phyloP scores from a whole-genome alignment of 2,329 filamentous ascomycete genomes.

The Talaromyces marneffei region DNA sequence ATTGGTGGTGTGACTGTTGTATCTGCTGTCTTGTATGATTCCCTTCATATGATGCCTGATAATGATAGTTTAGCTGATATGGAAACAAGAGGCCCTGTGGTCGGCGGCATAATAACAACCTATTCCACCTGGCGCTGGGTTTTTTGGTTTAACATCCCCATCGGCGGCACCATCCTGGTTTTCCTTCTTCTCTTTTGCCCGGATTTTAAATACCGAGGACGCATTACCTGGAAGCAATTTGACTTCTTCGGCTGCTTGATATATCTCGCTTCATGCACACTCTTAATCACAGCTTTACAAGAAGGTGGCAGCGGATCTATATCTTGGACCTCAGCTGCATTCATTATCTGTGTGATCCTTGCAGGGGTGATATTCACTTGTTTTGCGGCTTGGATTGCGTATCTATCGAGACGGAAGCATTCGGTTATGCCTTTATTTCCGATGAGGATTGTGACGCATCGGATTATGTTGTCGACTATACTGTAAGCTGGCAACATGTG shows the following conservation, averaged over 20 bases:
- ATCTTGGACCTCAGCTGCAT: background rate
- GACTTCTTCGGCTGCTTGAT: slow-evolving; percentile 28
- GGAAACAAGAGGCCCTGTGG: slow-evolving; percentile 39
- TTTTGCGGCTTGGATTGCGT: background rate
- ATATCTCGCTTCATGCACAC: slow-evolving; percentile 13
- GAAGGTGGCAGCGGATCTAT: background rate
- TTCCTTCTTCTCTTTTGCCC: slow-evolving; percentile 23
- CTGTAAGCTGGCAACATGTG: background rate
- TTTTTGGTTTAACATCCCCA: slow-evolving; percentile 28
- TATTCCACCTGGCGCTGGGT: slow-evolving; percentile 28
- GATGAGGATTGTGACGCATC: background rate
- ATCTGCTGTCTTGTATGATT: background rate
- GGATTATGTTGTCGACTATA: slow-evolving; percentile 4
- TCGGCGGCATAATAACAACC: slow-evolving; percentile 25
- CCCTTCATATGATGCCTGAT: no score
- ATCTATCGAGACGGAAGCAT: background rate
- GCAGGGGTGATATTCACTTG: background rate
- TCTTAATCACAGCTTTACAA: background rate
- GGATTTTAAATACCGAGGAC: slow-evolving; percentile 12
- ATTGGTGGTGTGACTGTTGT: slow-evolving; percentile 4
- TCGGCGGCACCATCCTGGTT: slow-evolving; percentile 20
- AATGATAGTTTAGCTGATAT: no score
- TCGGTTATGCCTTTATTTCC: background rate
- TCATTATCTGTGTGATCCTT: background rate
- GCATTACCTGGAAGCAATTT: slow-evolving; percentile 17